Percentiles rank a stretch among this genome's conserved stretches.
Conservation (phyloP, 2,329 filamentous ascomycete genomes). For the Cadophora sp. region DNA sequence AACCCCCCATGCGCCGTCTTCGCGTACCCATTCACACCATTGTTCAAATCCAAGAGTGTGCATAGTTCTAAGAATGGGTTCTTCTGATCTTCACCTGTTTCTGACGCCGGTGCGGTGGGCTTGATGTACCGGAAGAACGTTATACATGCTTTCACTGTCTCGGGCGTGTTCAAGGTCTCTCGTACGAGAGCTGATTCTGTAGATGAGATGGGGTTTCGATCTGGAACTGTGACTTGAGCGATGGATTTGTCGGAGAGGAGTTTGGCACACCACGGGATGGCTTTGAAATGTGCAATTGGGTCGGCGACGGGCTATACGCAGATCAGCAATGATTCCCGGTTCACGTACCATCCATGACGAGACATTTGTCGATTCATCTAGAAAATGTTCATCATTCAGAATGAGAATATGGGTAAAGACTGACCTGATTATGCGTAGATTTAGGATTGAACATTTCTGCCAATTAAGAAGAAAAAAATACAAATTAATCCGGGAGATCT, state of each 20-base stretch:
- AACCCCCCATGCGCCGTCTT: constrained; percentile 43
- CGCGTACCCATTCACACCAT: constrained; percentile 39
- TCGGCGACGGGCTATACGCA: constrained; percentile 32
- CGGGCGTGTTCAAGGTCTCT: constrained; percentile 39
- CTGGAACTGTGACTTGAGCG: constrained; percentile 37
- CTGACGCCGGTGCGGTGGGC: not conserved
- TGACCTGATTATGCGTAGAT: constrained; percentile 3
- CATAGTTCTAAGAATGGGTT: constrained; percentile 43
- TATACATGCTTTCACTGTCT: constrained; percentile 16
- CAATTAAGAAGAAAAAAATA: not conserved
- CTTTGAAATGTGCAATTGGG: constrained; percentile 42
- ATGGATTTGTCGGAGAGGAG: constrained; percentile 38
- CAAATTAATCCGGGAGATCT: too few relatives aligned
- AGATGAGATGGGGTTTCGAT: constrained; percentile 39
- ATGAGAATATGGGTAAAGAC: not conserved
- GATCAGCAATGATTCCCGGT: not conserved
- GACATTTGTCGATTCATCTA: not conserved
- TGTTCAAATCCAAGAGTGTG: constrained; percentile 41
- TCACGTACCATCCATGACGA: not conserved
- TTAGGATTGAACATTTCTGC: not conserved
- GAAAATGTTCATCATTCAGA: not conserved
- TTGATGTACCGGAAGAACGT: constrained; percentile 19
- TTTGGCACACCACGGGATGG: constrained; percentile 43
- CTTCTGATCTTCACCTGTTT: constrained; percentile 25
- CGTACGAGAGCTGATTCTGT: constrained; percentile 42